These are phyloP conservation scores for Cladorrhinum sp. DNA, from an alignment of 2,329 filamentous ascomycete genomes.

Conservation along the genomic window DNA sequence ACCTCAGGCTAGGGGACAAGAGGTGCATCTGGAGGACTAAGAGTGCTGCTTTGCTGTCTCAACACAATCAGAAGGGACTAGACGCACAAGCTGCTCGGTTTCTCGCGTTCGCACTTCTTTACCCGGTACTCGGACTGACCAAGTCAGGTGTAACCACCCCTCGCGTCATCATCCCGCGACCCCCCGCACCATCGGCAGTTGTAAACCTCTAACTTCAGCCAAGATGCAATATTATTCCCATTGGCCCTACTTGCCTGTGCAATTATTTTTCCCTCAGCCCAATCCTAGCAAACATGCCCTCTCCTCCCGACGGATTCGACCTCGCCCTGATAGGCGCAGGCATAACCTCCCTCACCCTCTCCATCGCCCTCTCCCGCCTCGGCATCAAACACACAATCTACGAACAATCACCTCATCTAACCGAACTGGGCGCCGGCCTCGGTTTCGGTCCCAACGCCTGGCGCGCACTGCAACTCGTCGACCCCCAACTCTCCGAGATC, in stretches of 20 bases:
- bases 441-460: slow-evolving; percentile 36
- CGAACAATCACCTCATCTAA: slow-evolving; percentile 34
- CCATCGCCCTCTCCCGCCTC: slow-evolving; percentile 33
- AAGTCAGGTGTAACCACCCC: not conserved
- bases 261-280: not conserved
- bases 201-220: not conserved
- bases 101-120: not conserved
- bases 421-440: slow-evolving; percentile 39
- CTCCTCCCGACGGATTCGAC: not conserved
- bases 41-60: not conserved
- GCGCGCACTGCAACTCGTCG: slow-evolving; percentile 32
- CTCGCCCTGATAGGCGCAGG: slow-evolving; percentile 39
- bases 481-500: slow-evolving; percentile 28
- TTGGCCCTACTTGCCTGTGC: not conserved
- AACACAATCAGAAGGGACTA: not conserved
- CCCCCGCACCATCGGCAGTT: not conserved
- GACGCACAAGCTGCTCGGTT: not conserved
- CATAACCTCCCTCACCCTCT: slow-evolving; percentile 39
- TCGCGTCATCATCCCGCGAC: not conserved
- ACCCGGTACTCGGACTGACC: not conserved
- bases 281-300: not conserved
- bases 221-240: not conserved
- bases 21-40: not conserved
- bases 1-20: not conserved
- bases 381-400: slow-evolving; percentile 35